Base-by-base conservation (phyloP, 2,329 filamentous ascomycete species). In the Lachnellula suecica region DNA sequence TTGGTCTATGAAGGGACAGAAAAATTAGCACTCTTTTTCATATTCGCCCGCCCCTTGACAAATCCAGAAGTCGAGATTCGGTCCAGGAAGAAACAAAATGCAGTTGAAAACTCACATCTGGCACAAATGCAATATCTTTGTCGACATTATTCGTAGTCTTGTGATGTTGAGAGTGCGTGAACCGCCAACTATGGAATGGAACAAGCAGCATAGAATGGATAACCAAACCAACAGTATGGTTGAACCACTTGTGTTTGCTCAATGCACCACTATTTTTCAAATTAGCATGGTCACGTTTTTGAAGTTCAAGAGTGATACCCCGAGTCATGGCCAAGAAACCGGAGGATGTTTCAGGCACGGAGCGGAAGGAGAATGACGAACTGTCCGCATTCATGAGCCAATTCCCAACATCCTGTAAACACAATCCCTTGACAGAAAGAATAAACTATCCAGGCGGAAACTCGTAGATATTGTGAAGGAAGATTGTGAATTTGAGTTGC, bases 161-260 rank as follows among this genome's bases (percentile, higher is more conserved):
- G 71, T 89, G 86, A 70, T 89, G 86, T 31, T 83, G 77, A 52
- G 79, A 77, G 69, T 89, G 86, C 25, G 81, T 85, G 71, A 82
- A 84, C 70, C 85, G 84, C 85, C 86, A 89, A 47, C 79, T 82
- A 72, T 87, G 88, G 71, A 83, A 89, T 2, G 86, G 87, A 3
- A 87, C 84, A 56, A 86, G 68, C 35, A 89, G 75, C 53, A 78
- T 74, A 6, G 82, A 86, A 75, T 89, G 86, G n/a, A 83, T 70
- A 44, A 79, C 66, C 74, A 84, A 86, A 54, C 86, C 86, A 51
- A 84, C 72, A 15, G 76, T 66, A 63, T 86, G 78, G 68, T 88
- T 88, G 58, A 87, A 65, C 27, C 60, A 66, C 44, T 71, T 71
- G 67, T 79, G 74, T 20, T 71, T 68, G n/a, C 82, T 85, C 67